These are phyloP conservation scores for Macrocybe sp. DNA, from an alignment of 1,284 basidiomycete species.

Conservation along the genomic window DNA sequence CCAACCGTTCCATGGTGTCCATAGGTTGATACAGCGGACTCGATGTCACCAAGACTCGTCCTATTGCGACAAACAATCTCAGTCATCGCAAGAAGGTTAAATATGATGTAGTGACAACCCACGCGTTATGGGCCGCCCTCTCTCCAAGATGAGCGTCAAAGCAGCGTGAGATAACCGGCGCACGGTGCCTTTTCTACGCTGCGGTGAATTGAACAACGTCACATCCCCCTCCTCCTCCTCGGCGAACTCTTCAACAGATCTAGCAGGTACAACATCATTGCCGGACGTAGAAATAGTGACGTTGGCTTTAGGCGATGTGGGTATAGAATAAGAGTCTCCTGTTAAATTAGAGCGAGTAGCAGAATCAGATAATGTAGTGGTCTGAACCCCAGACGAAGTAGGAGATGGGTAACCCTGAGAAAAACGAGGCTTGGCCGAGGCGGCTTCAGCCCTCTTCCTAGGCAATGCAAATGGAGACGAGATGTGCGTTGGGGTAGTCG, in stretches of 20 bases:
- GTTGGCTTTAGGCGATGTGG: too few relatives aligned
- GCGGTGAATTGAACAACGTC: background rate
- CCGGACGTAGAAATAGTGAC: too few relatives aligned
- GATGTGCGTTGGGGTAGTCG: too few relatives aligned
- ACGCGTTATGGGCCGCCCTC: constrained; percentile 61
- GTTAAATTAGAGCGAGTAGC: too few relatives aligned
- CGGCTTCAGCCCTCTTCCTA: too few relatives aligned
- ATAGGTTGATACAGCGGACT: constrained; percentile 82
- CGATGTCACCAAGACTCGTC: constrained; percentile 72
- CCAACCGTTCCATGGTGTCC: constrained; percentile 66
- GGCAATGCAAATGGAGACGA: too few relatives aligned
- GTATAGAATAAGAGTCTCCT: too few relatives aligned
- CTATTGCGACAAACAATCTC: constrained; percentile 12
- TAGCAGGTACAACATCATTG: too few relatives aligned
- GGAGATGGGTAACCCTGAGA: too few relatives aligned
- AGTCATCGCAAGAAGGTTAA: background rate
- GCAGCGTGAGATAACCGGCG: constrained; percentile 62
- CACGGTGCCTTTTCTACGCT: constrained; percentile 1
- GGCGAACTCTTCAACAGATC: background rate
- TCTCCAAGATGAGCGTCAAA: constrained; percentile 66
- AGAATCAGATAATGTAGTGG: too few relatives aligned
- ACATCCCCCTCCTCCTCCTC: background rate
- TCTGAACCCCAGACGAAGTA: too few relatives aligned
- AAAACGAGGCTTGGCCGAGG: too few relatives aligned
- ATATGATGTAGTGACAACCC: constrained; percentile 36